phyloP scores from a whole-genome alignment of 2,329 filamentous ascomycete species.

The Keithomyces neogunnii region DNA sequence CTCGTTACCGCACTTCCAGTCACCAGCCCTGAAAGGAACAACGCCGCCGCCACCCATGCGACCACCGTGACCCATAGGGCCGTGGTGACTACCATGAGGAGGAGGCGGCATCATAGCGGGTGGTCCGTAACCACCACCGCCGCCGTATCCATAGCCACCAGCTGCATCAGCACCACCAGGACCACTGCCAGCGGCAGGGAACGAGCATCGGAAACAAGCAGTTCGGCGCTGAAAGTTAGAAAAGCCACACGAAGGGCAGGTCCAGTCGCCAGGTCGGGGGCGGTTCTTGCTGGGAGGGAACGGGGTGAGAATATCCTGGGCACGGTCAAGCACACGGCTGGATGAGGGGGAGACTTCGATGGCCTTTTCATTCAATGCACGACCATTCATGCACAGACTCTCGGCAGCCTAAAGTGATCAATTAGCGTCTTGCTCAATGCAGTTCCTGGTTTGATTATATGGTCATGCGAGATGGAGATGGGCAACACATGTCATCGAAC shows the following conservation, averaged over 20 bases:
- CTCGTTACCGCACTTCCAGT: constrained; percentile 98
- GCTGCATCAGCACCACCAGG: constrained; percentile 57
- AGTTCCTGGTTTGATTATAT: neutral
- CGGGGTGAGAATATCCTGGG: constrained; percentile 89
- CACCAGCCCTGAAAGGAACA: constrained; percentile 94
- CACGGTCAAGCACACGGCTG: constrained; percentile 91
- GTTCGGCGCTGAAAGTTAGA: constrained; percentile 99
- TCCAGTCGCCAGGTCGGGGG: constrained; percentile 95
- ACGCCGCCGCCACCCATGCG: constrained; percentile 76
- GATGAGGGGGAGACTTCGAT: constrained; percentile 98
- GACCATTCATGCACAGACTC: constrained; percentile 97
- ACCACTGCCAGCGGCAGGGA: constrained; percentile 82
- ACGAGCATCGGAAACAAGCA: constrained; percentile 97
- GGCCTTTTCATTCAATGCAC: constrained; percentile 95
- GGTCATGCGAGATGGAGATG: neutral
- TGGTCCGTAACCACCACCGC: constrained; percentile 54
- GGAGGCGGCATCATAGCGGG: constrained; percentile 74
- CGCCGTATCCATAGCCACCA: constrained; percentile 54
- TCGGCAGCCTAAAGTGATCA: constrained; percentile 66
- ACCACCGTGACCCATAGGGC: constrained; percentile 49
- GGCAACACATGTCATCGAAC: constrained; percentile 21
- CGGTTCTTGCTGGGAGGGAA: constrained; percentile 99
- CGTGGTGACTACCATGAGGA: constrained; percentile 62
- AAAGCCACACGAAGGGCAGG: constrained; percentile 96
- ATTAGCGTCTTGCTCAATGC: neutral